A percentile compares a stretch with the other conserved stretches of the same genome.
Evolutionary conservation across 148 eudicot genomes (phyloP).

Genomic region (Fagopyrum esculentum): DNA sequence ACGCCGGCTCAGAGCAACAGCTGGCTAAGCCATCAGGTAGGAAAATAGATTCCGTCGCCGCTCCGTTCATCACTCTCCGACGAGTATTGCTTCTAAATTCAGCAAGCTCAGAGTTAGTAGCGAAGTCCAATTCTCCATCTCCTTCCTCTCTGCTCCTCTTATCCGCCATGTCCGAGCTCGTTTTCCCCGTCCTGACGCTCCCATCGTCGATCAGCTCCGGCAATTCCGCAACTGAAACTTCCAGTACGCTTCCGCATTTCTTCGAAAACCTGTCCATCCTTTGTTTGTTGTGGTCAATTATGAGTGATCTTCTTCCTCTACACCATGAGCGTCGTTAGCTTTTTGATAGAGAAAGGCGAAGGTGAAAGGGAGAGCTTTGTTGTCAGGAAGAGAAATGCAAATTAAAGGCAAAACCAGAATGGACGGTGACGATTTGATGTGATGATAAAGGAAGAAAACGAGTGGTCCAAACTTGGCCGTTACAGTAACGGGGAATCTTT

Average conservation of each 20-base stretch:
- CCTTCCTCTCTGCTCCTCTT: neutral
- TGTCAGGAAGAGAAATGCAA: slow-evolving; percentile 5
- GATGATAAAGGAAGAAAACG: neutral
- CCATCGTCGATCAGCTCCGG: slow-evolving; percentile 6
- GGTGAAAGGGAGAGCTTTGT: slow-evolving; percentile 8
- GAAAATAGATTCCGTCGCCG: neutral
- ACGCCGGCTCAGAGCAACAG: neutral
- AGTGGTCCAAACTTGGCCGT: slow-evolving; percentile 4
- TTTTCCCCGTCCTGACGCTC: neutral
- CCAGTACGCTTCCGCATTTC: neutral
- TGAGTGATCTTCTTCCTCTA: slow-evolving; percentile 8
- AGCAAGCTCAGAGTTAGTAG: neutral
- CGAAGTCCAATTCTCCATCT: neutral
- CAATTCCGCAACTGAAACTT: neutral
- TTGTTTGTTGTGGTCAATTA: neutral
- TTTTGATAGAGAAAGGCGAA: neutral
- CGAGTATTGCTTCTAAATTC: neutral
- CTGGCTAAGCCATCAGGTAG: neutral
- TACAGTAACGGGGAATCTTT: slow-evolving; percentile 13
- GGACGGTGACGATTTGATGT: slow-evolving; percentile 6
- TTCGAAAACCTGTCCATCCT: neutral
- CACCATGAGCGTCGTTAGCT: neutral
- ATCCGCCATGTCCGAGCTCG: neutral
- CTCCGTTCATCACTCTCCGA: neutral
- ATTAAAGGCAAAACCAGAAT: neutral